phyloP scores from a whole-genome alignment of 495 filamentous ascomycete genomes.

The Achaetomiella virescens region DNA sequence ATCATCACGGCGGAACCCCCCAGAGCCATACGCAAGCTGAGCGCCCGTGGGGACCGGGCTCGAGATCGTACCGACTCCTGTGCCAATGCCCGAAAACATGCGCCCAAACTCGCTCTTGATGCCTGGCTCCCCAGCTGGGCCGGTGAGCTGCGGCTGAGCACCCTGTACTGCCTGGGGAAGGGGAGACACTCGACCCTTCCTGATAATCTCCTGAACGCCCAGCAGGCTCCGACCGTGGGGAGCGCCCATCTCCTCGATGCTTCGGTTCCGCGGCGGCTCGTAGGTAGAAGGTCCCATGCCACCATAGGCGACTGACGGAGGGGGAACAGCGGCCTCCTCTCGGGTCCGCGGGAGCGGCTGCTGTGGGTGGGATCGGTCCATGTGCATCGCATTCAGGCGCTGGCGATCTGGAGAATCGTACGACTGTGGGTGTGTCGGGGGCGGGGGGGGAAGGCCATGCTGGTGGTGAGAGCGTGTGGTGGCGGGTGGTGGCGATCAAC shows the following conservation, averaged over 20 bases:
- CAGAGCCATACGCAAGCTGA: constrained; percentile 38
- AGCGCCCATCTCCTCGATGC: constrained; percentile 54
- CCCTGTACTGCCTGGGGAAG: constrained; percentile 90
- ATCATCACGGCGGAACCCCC: constrained; percentile 42
- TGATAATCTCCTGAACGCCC: constrained; percentile 57
- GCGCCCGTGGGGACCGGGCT: constrained; percentile 45
- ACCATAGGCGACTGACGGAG: constrained; percentile 41
- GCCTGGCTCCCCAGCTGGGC: constrained; percentile 68
- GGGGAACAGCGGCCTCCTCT: constrained; percentile 35
- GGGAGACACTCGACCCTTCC: constrained; percentile 64
- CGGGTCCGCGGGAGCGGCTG: constrained; percentile 28
- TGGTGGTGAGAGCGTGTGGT: constrained; percentile 37
- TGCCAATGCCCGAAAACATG: constrained; percentile 87
- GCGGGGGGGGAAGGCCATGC: constrained; percentile 35
- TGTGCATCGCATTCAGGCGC: constrained; percentile 30
- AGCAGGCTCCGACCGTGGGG: constrained; percentile 42
- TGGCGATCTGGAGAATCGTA: constrained; percentile 49
- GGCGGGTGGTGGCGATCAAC: constrained; percentile 43
- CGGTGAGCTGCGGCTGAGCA: constrained; percentile 69
- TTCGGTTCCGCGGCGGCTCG: constrained; percentile 38
- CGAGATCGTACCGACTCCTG: constrained; percentile 63
- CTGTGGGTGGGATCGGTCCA: constrained; percentile 35
- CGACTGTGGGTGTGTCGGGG: constrained; percentile 30
- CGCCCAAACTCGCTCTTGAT: constrained; percentile 90
- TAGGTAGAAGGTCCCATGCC: constrained; percentile 30